Percentiles rank a stretch among this genome's conserved stretches.
These are phyloP conservation scores for Dioscorea alata DNA, from an alignment of 106 monocot genomes.

Conservation along the genomic window DNA sequence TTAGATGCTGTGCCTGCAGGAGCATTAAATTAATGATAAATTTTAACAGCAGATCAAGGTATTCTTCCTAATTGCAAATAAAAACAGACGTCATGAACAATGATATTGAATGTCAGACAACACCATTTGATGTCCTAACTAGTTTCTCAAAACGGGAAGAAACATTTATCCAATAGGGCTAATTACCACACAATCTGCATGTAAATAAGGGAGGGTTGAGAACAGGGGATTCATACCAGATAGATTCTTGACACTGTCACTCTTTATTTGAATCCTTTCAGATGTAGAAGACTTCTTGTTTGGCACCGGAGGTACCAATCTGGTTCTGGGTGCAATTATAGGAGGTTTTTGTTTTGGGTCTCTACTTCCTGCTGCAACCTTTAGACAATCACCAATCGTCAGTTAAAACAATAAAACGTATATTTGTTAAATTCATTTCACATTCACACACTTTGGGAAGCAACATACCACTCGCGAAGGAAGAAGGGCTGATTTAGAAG, in stretches of 20 bases:
- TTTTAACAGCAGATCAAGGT: background rate
- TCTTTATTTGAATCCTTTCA: conserved; percentile 15
- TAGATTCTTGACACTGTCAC: conserved; percentile 2
- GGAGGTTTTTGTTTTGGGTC: conserved; percentile 23
- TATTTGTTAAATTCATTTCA: background rate
- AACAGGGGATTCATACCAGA: background rate
- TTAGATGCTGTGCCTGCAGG: conserved; percentile 21
- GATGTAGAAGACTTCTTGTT: conserved; percentile 8
- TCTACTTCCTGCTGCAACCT: conserved; percentile 10
- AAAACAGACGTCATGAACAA: background rate
- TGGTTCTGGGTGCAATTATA: conserved; percentile 9
- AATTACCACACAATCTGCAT: background rate
- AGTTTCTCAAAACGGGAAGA: background rate
- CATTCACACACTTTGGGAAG: background rate
- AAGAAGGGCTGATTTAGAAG: conserved; percentile 3
- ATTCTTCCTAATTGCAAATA: background rate
- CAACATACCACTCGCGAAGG: conserved; percentile 4
- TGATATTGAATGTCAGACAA: background rate
- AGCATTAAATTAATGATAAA: background rate
- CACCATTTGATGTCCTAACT: background rate
- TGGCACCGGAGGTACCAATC: conserved; percentile 7
- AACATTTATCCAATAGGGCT: background rate
- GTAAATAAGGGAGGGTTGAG: background rate
- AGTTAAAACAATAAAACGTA: background rate
- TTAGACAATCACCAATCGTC: background rate